Evolutionary conservation across 495 filamentous ascomycete genomes (phyloP).

Genomic region (Cetradonia linearis): DNA sequence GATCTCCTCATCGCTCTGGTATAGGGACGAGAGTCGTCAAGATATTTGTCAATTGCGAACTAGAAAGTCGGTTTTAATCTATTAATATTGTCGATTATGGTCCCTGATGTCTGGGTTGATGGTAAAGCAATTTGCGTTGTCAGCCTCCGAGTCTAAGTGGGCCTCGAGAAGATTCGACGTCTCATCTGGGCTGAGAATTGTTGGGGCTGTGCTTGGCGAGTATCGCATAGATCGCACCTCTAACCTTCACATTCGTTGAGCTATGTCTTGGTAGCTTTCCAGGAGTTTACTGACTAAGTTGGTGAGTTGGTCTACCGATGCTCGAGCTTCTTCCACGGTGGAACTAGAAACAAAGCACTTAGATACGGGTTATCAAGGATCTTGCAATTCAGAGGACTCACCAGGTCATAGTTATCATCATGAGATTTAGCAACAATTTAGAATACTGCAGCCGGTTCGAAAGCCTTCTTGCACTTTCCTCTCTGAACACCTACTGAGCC

Average conservation of each 20-base stretch:
- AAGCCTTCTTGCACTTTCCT: conserved; percentile 10
- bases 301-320: conserved; percentile 1
- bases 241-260: conserved; percentile 7
- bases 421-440: conserved; percentile 20
- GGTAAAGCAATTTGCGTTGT: background rate
- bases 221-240: background rate
- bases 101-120: background rate
- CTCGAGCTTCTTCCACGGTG: conserved; percentile 5
- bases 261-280: conserved; percentile 9
- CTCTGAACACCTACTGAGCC: conserved; percentile 20
- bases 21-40: conserved; percentile 8
- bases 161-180: background rate
- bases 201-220: background rate
- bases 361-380: background rate
- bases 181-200: background rate
- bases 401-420: conserved; percentile 22
- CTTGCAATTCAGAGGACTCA: background rate
- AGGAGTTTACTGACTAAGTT: background rate
- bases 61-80: background rate
- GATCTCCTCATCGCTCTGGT: conserved; percentile 3
- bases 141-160: background rate
- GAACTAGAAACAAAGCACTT: background rate
- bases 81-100: background rate
- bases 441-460: conserved; percentile 18
- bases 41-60: conserved; percentile 8